Conservation (phyloP, 2,329 filamentous ascomycete species). For the Penicillium olsonii region DNA sequence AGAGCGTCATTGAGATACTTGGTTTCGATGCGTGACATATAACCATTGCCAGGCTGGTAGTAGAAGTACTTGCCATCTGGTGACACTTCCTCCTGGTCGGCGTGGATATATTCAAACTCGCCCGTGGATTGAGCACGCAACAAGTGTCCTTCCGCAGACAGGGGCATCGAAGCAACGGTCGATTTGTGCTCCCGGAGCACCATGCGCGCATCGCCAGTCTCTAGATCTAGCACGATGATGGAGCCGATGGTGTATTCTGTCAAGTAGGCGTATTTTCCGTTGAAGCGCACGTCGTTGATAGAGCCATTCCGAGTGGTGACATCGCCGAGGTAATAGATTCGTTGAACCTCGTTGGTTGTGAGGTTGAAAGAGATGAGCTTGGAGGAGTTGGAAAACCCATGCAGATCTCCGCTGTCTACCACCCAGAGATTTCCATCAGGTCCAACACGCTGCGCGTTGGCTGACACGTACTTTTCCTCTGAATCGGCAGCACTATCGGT, state of each 20-base stretch:
- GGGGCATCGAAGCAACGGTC: neutral
- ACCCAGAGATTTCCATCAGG: constrained; percentile 36
- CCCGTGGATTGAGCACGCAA: neutral
- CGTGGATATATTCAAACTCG: neutral
- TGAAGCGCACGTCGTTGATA: constrained; percentile 41
- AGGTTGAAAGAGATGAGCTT: constrained; percentile 40
- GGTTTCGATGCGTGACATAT: constrained; percentile 38
- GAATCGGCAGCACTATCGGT: constrained; percentile 4
- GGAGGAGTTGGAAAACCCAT: constrained; percentile 22
- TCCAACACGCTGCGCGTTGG: constrained; percentile 33
- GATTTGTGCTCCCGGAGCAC: neutral
- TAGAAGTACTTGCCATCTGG: constrained; percentile 39
- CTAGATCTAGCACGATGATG: constrained; percentile 1
- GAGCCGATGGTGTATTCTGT: constrained; percentile 3
- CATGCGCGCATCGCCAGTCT: neutral
- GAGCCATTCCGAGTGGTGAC: constrained; percentile 30
- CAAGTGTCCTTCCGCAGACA: neutral
- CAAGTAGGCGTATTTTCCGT: constrained; percentile 15
- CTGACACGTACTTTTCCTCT: constrained; percentile 19
- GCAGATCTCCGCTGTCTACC: constrained; percentile 31
- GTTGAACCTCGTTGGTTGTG: constrained; percentile 34
- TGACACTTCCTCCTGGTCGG: constrained; percentile 41
- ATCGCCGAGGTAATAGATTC: constrained; percentile 37
- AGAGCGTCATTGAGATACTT: constrained; percentile 23
- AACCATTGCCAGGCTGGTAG: constrained; percentile 40